Evolutionary conservation across 305 asterid species (phyloP).

Genomic region (Solanum aculeatissimum): DNA sequence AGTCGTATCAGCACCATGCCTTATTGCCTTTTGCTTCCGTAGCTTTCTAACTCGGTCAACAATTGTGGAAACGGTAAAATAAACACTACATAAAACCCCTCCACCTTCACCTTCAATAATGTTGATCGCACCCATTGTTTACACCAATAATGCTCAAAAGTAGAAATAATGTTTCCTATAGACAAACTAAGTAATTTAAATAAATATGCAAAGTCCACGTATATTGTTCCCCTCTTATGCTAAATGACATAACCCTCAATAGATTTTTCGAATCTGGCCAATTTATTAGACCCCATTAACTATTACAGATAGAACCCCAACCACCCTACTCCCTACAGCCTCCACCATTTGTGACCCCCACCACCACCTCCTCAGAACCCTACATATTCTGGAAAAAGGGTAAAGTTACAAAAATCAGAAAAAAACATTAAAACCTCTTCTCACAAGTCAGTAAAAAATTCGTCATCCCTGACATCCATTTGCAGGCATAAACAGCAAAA

Average conservation of each 20-base stretch:
- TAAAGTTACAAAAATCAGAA: not conserved
- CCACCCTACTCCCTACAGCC: not conserved
- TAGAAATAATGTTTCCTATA: too few species aligned
- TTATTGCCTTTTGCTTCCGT: conserved; percentile 17
- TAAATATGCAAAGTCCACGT: not conserved
- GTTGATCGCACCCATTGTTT: not conserved
- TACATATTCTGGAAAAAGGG: not conserved
- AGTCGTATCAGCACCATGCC: conserved; percentile 21
- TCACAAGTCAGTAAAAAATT: not conserved
- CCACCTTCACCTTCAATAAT: not conserved
- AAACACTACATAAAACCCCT: not conserved
- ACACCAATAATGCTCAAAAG: too few species aligned
- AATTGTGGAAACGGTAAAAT: not conserved
- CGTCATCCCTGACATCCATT: not conserved
- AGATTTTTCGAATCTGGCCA: not conserved
- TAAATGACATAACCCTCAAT: not conserved
- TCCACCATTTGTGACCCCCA: not conserved
- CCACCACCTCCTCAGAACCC: not conserved
- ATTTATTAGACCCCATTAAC: not conserved
- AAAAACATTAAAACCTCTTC: not conserved
- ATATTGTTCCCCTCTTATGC: not conserved
- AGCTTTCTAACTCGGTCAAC: not conserved
- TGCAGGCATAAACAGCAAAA: not conserved
- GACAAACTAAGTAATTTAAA: too few species aligned
- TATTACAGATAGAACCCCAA: not conserved